Conservation (phyloP, 805 yeast species). For the Candida maris region DNA sequence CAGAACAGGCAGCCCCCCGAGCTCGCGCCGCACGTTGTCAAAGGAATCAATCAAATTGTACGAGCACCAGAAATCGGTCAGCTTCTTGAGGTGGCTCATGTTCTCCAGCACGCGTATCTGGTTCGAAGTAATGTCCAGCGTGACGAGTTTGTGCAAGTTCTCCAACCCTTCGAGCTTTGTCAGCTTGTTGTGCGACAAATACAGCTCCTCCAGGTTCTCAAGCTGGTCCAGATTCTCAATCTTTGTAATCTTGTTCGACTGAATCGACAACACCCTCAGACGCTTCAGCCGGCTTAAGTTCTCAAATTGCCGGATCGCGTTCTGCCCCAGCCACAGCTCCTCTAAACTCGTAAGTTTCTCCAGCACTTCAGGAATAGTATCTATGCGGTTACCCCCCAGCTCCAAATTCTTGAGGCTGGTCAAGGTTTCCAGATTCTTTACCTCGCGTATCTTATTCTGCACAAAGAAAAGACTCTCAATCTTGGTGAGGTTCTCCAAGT, state of each 20-base stretch:
- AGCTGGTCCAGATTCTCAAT: slow-evolving; percentile 79
- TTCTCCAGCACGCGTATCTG: slow-evolving; percentile 58
- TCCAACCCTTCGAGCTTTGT: slow-evolving; percentile 74
- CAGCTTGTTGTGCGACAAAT: slow-evolving; percentile 82
- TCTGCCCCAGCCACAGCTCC: slow-evolving; percentile 92
- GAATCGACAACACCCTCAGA: slow-evolving; percentile 78
- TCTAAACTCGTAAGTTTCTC: slow-evolving; percentile 52
- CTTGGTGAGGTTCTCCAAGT: slow-evolving; percentile 57
- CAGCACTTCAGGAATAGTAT: slow-evolving; percentile 53
- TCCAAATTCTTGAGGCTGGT: slow-evolving; percentile 65
- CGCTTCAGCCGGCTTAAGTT: slow-evolving; percentile 58
- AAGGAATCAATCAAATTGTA: slow-evolving; percentile 67
- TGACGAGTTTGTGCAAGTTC: slow-evolving; percentile 58
- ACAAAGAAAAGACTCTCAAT: slow-evolving; percentile 77
- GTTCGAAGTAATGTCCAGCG: slow-evolving; percentile 81
- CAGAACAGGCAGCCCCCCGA: slow-evolving; percentile 57
- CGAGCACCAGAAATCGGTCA: slow-evolving; percentile 95
- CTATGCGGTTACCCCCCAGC: slow-evolving; percentile 83
- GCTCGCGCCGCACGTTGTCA: slow-evolving; percentile 62
- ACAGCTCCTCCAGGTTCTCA: slow-evolving; percentile 75
- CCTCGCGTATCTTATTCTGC: slow-evolving; percentile 76
- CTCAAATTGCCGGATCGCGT: slow-evolving; percentile 62
- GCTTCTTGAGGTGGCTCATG: slow-evolving; percentile 56
- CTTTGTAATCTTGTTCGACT: slow-evolving; percentile 74
- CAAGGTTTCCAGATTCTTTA: slow-evolving; percentile 61